A percentile compares a stretch with the other conserved stretches of the same genome.
Conservation (phyloP, 1,284 basidiomycete genomes). For the Ustilago xerochloae region DNA sequence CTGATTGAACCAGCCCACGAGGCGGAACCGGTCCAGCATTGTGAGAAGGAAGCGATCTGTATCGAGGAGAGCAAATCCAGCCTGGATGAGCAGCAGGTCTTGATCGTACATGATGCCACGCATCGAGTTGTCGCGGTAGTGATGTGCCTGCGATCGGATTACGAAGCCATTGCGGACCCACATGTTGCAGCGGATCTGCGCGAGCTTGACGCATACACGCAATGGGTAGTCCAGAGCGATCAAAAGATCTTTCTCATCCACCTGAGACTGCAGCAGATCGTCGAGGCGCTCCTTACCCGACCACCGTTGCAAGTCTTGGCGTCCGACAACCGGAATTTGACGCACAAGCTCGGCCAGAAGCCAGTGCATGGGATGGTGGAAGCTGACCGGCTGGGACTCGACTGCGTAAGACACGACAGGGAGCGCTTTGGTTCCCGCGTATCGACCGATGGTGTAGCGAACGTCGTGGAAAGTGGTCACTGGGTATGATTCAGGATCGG, state of each 20-base stretch:
- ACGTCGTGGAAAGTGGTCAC: conserved; percentile 71
- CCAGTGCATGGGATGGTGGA: conserved; percentile 95
- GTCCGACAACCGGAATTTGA: conserved; percentile 54
- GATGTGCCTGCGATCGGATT: conserved; percentile 92
- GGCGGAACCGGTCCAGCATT: conserved; percentile 88
- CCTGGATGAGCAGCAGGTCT: conserved; percentile 91
- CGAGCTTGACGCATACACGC: conserved; percentile 72
- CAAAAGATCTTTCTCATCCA: conserved; percentile 54
- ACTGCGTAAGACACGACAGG: conserved; percentile 73
- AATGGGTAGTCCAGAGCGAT: conserved; percentile 61
- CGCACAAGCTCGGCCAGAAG: conserved; percentile 90
- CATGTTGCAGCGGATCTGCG: conserved; percentile 91
- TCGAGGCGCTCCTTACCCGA: conserved; percentile 28
- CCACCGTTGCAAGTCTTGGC: conserved; percentile 25
- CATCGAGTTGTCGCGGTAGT: conserved; percentile 95
- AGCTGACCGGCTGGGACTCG: conserved; percentile 72
- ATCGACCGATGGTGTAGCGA: conserved; percentile 75
- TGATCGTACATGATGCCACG: conserved; percentile 97
- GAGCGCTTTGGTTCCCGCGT: conserved; percentile 71
- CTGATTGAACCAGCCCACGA: conserved; percentile 79
- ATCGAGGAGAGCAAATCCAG: conserved; percentile 76
- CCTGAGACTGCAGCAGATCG: conserved; percentile 32
- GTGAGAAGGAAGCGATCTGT: conserved; percentile 84
- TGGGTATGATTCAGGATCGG: conserved; percentile 74
- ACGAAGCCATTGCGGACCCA: conserved; percentile 98